Conservation (phyloP, 2,329 filamentous ascomycete species). For the Colletotrichum shisoi region DNA sequence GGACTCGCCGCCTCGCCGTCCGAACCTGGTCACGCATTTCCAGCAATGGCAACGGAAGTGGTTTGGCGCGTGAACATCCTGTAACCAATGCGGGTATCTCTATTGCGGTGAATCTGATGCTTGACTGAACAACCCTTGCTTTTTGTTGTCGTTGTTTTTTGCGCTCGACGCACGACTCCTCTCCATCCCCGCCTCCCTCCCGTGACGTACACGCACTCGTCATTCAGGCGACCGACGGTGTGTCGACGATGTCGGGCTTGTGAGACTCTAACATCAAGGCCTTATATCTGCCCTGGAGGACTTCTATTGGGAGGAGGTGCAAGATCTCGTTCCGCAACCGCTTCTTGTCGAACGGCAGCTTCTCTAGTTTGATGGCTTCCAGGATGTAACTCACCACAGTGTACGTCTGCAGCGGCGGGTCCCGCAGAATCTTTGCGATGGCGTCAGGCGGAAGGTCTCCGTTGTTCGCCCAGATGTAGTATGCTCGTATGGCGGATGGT, state of each 20-base stretch:
- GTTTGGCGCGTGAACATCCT: background rate
- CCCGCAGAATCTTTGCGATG: slow-evolving; percentile 64
- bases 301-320: slow-evolving; percentile 43
- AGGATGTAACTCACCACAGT: slow-evolving; percentile 70
- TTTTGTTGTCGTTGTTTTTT: too few relatives aligned
- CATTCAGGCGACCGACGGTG: background rate
- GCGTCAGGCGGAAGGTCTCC: slow-evolving; percentile 56
- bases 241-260: slow-evolving; percentile 5
- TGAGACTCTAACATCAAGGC: slow-evolving; percentile 43
- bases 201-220: background rate
- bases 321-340: slow-evolving; percentile 59
- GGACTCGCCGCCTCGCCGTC: background rate
- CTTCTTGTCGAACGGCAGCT: slow-evolving; percentile 57
- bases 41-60: too few relatives aligned
- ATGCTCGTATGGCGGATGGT: slow-evolving; percentile 60
- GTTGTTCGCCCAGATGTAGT: slow-evolving; percentile 69
- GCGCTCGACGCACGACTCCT: too few relatives aligned
- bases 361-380: slow-evolving; percentile 60
- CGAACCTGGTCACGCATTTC: too few relatives aligned
- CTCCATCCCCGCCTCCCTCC: background rate
- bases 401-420: slow-evolving; percentile 64
- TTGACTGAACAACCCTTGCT: background rate
- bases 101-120: slow-evolving; percentile 21
- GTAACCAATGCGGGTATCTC: slow-evolving; percentile 33
- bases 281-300: slow-evolving; percentile 43